Evolutionary conservation across 2,329 filamentous ascomycete species (phyloP), one percentile per base, ranked within the genome.

Genomic region (Penicillium sp.): DNA sequence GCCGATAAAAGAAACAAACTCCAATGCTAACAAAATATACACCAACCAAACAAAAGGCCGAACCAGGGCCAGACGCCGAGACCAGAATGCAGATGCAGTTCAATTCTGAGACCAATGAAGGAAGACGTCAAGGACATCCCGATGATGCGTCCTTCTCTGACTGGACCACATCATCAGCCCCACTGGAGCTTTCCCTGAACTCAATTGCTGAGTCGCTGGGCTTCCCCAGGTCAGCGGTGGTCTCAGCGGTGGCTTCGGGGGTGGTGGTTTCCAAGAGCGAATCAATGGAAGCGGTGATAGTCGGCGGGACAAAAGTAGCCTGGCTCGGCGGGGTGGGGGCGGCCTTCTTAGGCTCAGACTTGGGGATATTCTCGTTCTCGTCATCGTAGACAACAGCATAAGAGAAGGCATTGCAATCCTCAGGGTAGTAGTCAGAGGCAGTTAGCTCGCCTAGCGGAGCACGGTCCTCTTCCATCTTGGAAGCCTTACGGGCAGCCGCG

Each of bases 381-480:
- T 88, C 84, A 7, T 75, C 84, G n/a, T 82, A 79, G 1, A 90
- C 73, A 12, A 89, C 71, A 40, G 88, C 75, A 26, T 87, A 78
- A 0, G 82, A 84, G 1, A 79, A 76, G 55, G 82, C 82, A 64
- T 89, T 83, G 55, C 83, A 87, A 3, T 84, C 87, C 13, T 83
- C 78, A 3, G 84, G 80, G 62, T 87, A 90, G 64, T 84, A 91
- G 42, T 90, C 85, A 17, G 82, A 76, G 2, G 83, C 81, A 47
- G 85, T 80, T 63, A 91, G 82, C 65, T 90, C 86, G 7, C 82
- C 82, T 1, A 91, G 76, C 0, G 88, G 86, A 4, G 79, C 75
- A 20, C 88, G 83, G 63, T 86, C 82, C 63, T 89, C 85, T 20
- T 87, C 77, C 15, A 82, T 68, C 78, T 86, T 86, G 51, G 80